These are phyloP conservation scores for Ceratobasidium sp. DNA, from an alignment of 1,284 basidiomycete genomes.

Conservation along the genomic window DNA sequence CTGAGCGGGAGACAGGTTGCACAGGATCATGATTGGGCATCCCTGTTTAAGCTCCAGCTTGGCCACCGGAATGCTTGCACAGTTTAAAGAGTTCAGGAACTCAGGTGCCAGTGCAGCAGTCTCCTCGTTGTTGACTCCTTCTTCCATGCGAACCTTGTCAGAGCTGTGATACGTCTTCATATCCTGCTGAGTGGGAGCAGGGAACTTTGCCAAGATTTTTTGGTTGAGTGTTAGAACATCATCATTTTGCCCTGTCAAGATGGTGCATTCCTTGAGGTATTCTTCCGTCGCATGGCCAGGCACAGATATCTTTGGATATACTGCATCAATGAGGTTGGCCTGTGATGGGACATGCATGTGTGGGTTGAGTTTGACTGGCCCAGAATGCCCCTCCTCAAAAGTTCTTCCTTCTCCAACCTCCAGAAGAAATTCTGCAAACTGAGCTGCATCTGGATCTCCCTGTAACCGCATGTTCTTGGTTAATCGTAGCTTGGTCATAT, in stretches of 20 bases:
- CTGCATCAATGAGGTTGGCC: slow-evolving; percentile 54
- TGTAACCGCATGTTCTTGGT: slow-evolving; percentile 60
- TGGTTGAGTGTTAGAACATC: slow-evolving; percentile 59
- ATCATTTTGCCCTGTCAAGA: slow-evolving; percentile 58
- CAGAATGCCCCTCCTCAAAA: slow-evolving; percentile 47
- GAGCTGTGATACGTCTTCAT: slow-evolving; percentile 52
- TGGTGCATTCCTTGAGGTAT: slow-evolving; percentile 59
- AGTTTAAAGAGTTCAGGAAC: slow-evolving; percentile 53
- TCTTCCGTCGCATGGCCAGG: slow-evolving; percentile 40
- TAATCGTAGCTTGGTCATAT: slow-evolving; percentile 55
- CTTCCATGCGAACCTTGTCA: slow-evolving; percentile 52
- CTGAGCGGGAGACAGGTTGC: slow-evolving; percentile 55
- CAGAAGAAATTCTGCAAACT: slow-evolving; percentile 61
- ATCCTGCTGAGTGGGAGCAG: too few species aligned
- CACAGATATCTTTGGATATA: slow-evolving; percentile 55
- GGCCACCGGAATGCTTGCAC: slow-evolving; percentile 55
- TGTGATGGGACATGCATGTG: slow-evolving; percentile 53
- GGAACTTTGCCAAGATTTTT: slow-evolving; percentile 54
- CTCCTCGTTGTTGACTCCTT: slow-evolving; percentile 50
- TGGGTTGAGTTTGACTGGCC: slow-evolving; percentile 54
- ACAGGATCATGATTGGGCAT: slow-evolving; percentile 58
- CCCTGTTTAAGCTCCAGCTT: slow-evolving; percentile 55
- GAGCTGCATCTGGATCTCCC: too few species aligned
- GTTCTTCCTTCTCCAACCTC: slow-evolving; percentile 60
- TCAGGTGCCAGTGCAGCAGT: slow-evolving; percentile 43